Evolutionary conservation across 352 stramenopile species (phyloP), one percentile per base, ranked within the genome.

Genomic region (Phytopythium kandeliae): DNA sequence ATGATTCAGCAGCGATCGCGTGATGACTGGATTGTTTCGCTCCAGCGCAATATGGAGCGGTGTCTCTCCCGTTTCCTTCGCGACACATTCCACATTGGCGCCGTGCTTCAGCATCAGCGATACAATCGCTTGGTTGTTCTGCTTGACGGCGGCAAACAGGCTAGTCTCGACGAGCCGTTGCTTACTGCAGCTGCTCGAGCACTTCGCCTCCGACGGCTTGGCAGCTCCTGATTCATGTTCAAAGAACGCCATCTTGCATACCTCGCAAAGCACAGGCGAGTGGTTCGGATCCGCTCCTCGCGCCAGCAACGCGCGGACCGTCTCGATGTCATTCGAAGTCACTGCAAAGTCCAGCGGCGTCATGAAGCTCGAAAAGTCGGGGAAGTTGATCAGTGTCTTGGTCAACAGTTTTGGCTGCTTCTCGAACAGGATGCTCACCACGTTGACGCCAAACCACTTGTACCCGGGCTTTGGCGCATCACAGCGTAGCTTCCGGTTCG

Each of bases 291-390:
- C 48, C 3, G 73, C 75, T 11, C 59, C 52, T 25, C 66, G 59
- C 19, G 47, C 55, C 0, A 86, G 51, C 16, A 89, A 48, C 19
- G 66, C n/a, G 2, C 47, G 48, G 2, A 74, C 69, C 21, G 65
- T 78, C 2, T 75, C 49, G 4, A 65, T 36, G 47, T 87, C 70
- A 8, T 69, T 65, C 3, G 63, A 57, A 33, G 78, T 53, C 2
- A 89, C 69, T 24, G 80, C 78, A 40, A 69, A 82, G 50, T 82
- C 60, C 26, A 92, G 49, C 5, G 80, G 62, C 0, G 80, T 89
- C 52, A 81, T 85, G 25, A 74, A 71, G 16, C 52, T 71, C n/a
- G 41, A 43, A 13, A 70, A 73, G 30, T 80, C 64, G 0, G 71
- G 50, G 25, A 82, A 71, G 43, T 86, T 78, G 33, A 88, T 51